Conservation (phyloP, 2,329 filamentous ascomycete species). For the Aspergillus sp. region DNA sequence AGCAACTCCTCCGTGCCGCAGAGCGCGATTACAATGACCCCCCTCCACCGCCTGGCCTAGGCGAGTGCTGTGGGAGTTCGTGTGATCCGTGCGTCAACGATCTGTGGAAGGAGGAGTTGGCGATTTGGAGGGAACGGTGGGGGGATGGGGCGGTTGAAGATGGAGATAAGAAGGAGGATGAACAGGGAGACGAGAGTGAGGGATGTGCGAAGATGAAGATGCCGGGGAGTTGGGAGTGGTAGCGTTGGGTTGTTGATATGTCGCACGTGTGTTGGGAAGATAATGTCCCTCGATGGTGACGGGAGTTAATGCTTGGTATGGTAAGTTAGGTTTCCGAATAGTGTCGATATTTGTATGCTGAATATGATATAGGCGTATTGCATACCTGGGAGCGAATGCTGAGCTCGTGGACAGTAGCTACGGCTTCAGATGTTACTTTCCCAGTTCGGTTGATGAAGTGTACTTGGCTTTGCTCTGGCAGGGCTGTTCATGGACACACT, state of each 20-base stretch:
- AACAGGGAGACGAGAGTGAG: constrained; percentile 1
- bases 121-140: constrained; percentile 39
- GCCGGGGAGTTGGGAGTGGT: constrained; percentile 28
- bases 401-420: too few species aligned
- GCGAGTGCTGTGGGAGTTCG: constrained; percentile 40
- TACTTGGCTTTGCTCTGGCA: too few species aligned
- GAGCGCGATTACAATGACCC: constrained; percentile 33
- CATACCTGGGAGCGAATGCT: background rate
- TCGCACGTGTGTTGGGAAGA: background rate
- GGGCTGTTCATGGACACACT: too few species aligned
- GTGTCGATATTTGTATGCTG: background rate
- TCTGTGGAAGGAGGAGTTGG: constrained; percentile 38
- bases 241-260: background rate
- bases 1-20: constrained; percentile 37
- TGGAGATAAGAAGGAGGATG: background rate
- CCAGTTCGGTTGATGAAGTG: too few species aligned
- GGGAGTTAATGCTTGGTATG: background rate
- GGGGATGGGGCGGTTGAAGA: constrained; percentile 24
- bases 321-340: background rate
- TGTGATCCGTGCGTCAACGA: constrained; percentile 41
- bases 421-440: too few species aligned
- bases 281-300: background rate
- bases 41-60: constrained; percentile 35
- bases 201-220: constrained; percentile 19
- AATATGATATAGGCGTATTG: background rate